A percentile compares a stretch with the other conserved stretches of the same genome.
phyloP scores from a whole-genome alignment of 1,284 basidiomycete genomes.

The Trichosporon coremiiforme region DNA sequence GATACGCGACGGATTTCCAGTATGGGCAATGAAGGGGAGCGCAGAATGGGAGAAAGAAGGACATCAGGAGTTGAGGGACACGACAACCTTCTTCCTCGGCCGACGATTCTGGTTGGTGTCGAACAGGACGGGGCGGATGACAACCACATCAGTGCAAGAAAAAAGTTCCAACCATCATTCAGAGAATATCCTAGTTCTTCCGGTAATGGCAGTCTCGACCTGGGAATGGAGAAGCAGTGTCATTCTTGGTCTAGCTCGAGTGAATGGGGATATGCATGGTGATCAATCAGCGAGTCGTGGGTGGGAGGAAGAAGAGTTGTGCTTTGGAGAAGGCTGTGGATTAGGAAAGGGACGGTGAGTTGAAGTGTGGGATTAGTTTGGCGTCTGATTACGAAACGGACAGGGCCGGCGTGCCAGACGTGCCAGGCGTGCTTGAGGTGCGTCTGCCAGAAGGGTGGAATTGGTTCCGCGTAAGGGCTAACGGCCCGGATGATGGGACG shows the following conservation, averaged over 20 bases:
- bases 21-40: neutral
- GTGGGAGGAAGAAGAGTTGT: too few species aligned
- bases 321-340: too few species aligned
- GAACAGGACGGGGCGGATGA: too few species aligned
- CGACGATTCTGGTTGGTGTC: neutral
- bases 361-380: slow-evolving; percentile 7
- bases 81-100: neutral
- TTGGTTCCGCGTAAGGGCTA: neutral
- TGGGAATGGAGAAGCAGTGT: too few species aligned
- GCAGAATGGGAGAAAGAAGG: neutral
- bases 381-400: slow-evolving; percentile 3
- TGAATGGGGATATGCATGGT: too few species aligned
- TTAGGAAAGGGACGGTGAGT: neutral
- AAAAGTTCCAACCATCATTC: too few species aligned
- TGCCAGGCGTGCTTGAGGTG: neutral
- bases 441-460: slow-evolving; percentile 2
- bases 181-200: too few species aligned
- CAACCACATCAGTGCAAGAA: too few species aligned
- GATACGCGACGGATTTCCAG: neutral
- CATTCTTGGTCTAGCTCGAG: too few species aligned
- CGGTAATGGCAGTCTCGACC: too few species aligned
- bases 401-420: too few species aligned
- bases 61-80: neutral
- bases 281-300: too few species aligned
- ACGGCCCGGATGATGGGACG: neutral